These are phyloP conservation scores for Datura wrightii DNA, from an alignment of 257 asterid species.

Conservation along the genomic window DNA sequence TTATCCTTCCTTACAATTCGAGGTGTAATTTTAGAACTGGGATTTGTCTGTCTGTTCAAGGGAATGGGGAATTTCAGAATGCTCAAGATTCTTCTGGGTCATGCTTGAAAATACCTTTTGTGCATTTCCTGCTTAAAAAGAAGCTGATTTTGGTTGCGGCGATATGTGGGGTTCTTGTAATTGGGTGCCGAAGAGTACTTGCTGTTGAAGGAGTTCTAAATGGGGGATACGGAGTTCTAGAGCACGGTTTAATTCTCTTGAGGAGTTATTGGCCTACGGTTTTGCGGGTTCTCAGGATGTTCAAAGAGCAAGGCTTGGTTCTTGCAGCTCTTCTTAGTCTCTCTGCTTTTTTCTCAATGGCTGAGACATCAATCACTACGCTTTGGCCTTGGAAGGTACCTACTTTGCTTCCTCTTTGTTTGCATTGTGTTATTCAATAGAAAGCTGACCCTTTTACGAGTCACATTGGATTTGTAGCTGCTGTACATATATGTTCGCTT, in stretches of 20 bases:
- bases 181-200: conserved; percentile 66
- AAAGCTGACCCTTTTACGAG: not conserved
- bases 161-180: conserved; percentile 58
- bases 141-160: conserved; percentile 57
- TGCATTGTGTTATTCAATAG: conserved; percentile 15
- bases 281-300: conserved; percentile 70
- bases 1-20: not conserved
- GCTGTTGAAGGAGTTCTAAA: conserved; percentile 62
- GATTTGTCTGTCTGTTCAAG: not conserved
- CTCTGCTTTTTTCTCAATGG: conserved; percentile 98
- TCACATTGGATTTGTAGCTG: not conserved
- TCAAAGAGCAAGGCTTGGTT: conserved; percentile 92
- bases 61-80: conserved; percentile 10
- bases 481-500: not conserved
- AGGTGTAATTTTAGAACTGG: conserved; percentile 27
- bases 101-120: conserved; percentile 20
- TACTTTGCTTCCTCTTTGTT: not conserved
- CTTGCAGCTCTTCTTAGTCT: conserved; percentile 84
- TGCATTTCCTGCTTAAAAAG: conserved; percentile 51
- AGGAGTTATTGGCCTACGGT: conserved; percentile 84
- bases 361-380: conserved; percentile 96
- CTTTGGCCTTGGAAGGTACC: conserved; percentile 99
- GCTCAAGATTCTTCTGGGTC: conserved; percentile 23
- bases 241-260: conserved; percentile 64
- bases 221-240: conserved; percentile 63